phyloP scores from a whole-genome alignment of 768 basidiomycete genomes.

The Trametopsis cervina region DNA sequence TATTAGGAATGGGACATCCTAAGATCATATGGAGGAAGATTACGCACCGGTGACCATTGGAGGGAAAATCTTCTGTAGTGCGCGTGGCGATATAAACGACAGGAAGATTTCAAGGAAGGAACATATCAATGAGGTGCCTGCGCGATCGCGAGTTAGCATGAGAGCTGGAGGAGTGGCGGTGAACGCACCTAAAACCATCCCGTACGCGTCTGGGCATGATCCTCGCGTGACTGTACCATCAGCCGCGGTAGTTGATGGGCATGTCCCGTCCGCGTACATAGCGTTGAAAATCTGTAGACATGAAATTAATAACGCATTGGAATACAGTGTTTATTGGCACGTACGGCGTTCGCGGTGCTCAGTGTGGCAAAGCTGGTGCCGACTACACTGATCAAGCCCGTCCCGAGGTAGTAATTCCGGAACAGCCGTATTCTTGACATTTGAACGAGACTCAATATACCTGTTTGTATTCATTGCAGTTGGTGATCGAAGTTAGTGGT shows the following conservation, averaged over 20 bases:
- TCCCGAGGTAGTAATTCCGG: slow-evolving; percentile 61
- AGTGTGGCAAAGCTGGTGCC: slow-evolving; percentile 79
- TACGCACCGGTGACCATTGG: slow-evolving; percentile 70
- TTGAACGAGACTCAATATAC: slow-evolving; percentile 70
- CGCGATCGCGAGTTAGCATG: not conserved
- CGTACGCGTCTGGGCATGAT: slow-evolving; percentile 76
- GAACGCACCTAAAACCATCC: slow-evolving; percentile 58
- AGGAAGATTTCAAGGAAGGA: slow-evolving; percentile 76
- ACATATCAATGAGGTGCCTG: slow-evolving; percentile 72
- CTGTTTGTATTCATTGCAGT: no score
- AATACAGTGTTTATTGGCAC: slow-evolving; percentile 16
- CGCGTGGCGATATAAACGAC: slow-evolving; percentile 63
- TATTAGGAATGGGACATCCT: not conserved
- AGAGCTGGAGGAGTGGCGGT: not conserved
- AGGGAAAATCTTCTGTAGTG: slow-evolving; percentile 64
- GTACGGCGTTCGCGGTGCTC: slow-evolving; percentile 60
- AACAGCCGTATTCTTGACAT: slow-evolving; percentile 65
- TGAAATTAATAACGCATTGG: not conserved
- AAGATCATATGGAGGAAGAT: not conserved
- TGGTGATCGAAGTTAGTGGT: no score
- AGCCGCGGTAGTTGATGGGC: slow-evolving; percentile 46
- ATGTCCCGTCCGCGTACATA: slow-evolving; percentile 77
- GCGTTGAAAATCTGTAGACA: slow-evolving; percentile 57
- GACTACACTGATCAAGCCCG: slow-evolving; percentile 77
- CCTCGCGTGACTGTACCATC: slow-evolving; percentile 55